Percentiles rank a stretch among this genome's conserved stretches.
These are phyloP conservation scores for Penicillium manginii DNA, from an alignment of 495 filamentous ascomycete species.

Conservation along the genomic window DNA sequence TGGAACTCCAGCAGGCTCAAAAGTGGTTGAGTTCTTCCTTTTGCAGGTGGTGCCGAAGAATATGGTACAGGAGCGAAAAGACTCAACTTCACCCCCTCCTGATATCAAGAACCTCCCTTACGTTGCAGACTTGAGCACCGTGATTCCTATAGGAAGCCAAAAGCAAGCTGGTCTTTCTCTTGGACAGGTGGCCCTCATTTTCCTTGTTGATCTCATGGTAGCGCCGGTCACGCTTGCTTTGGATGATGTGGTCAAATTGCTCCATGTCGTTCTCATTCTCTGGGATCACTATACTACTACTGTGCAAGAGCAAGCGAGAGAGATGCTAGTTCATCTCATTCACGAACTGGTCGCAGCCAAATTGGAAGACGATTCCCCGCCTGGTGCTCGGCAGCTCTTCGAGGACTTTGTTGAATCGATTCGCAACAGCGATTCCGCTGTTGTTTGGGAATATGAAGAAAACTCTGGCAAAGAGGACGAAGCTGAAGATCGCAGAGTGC, in stretches of 20 bases:
- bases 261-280: slow-evolving; percentile 90
- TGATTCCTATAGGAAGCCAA: slow-evolving; percentile 76
- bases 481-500: slow-evolving; percentile 77
- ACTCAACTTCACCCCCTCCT: slow-evolving; percentile 69
- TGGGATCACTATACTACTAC: slow-evolving; percentile 97
- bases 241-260: slow-evolving; percentile 78
- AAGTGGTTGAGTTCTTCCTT: slow-evolving; percentile 91
- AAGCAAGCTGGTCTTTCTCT: slow-evolving; percentile 91
- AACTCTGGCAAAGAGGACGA: slow-evolving; percentile 73
- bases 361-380: slow-evolving; percentile 72
- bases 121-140: slow-evolving; percentile 78
- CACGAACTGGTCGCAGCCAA: slow-evolving; percentile 94
- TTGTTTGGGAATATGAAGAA: slow-evolving; percentile 94
- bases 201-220: slow-evolving; percentile 95
- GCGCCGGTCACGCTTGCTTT: slow-evolving; percentile 77
- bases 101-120: slow-evolving; percentile 81
- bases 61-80: slow-evolving; percentile 86
- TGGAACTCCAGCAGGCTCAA: slow-evolving; percentile 85
- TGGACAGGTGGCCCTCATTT: slow-evolving; percentile 89
- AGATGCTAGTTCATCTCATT: slow-evolving; percentile 97
- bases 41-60: slow-evolving; percentile 86
- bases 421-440: slow-evolving; percentile 78
- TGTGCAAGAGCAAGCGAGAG: slow-evolving; percentile 93
- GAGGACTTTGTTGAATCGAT: slow-evolving; percentile 92
- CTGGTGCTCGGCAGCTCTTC: slow-evolving; percentile 70